Base-by-base conservation (phyloP, 2,329 filamentous ascomycete genomes). In the Ceratocystis huliohia region DNA sequence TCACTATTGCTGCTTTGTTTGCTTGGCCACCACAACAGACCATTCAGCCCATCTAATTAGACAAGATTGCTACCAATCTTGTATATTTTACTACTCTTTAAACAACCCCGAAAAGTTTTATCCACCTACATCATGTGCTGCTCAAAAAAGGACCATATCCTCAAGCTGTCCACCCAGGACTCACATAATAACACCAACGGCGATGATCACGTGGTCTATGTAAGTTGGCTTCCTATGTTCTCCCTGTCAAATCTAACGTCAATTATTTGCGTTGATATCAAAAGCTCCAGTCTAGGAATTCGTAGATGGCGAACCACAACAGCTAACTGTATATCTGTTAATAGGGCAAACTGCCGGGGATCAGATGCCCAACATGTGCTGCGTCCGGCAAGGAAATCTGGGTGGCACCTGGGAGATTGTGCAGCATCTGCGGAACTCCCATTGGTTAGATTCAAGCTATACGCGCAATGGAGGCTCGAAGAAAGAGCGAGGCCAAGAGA, bases 331-430 rank as follows among this genome's bases (percentile, higher is more conserved):
- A 53, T 10, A 22, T 28, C 2, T 15, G 10, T 57, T 1, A 2
- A 57, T 28, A 68, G 67, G 68, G 68, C 25, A 68, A 53, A n/a
- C 76, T 81, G 68, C 77, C 81, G 3, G 81, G 81, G 8, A 79
- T 81, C 30, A 75, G 77, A 70, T 83, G 81, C 71, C 80, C 80
- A 61, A 82, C 77, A 3, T 83, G 81, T 70, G 76, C 76, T 63
- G 71, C 74, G 53, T 74, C 75, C 59, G 81, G 81, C 68, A 75
- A 78, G 68, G 81, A 82, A 70, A 79, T 80, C 56, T 83, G 81
- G 81, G 81, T 83, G 28, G 80, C 82, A 68, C 80, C 80, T 41
- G 81, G 81, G 64, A 77, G 79, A 66, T 74, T 74, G 63, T 83
- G 81, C 70, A 77, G 77, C 41, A 78, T 79, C 69, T 82, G 80